Conservation (phyloP, 352 stramenopile species). For the Phytopythium vexans region DNA sequence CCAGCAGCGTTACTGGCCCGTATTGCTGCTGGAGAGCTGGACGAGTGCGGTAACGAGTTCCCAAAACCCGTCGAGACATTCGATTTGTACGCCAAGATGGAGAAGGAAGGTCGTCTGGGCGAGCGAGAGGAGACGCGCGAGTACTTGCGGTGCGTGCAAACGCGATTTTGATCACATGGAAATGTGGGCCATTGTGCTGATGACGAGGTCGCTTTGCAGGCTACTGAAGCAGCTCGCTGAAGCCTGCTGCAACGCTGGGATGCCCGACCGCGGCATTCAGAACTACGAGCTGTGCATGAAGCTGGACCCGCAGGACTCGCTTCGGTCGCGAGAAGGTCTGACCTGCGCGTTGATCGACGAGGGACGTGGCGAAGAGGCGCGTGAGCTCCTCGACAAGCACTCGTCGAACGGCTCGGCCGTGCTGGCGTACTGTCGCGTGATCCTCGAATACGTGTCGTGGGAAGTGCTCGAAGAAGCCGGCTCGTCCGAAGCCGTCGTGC, state of each 20-base stretch:
- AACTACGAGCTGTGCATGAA: slow-evolving; percentile 81
- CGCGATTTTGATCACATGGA: not conserved
- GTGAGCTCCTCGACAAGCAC: slow-evolving; percentile 66
- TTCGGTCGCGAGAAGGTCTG: slow-evolving; percentile 65
- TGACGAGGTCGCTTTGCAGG: slow-evolving; percentile 2
- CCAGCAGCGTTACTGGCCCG: slow-evolving; percentile 67
- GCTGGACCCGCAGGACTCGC: slow-evolving; percentile 59
- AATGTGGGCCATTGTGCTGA: not conserved
- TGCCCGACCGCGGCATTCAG: slow-evolving; percentile 75
- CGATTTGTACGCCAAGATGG: slow-evolving; percentile 62
- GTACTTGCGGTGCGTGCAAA: slow-evolving; percentile 47
- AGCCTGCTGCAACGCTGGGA: slow-evolving; percentile 65
- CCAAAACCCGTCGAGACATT: slow-evolving; percentile 71
- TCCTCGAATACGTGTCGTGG: slow-evolving; percentile 88
- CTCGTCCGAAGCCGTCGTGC: slow-evolving; percentile 76
- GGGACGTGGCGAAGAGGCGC: slow-evolving; percentile 66
- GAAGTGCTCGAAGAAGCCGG: slow-evolving; percentile 82
- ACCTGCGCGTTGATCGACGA: slow-evolving; percentile 79
- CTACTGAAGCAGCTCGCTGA: slow-evolving; percentile 71
- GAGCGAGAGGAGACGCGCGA: slow-evolving; percentile 62
- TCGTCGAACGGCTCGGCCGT: slow-evolving; percentile 49
- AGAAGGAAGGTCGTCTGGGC: slow-evolving; percentile 47
- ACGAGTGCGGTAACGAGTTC: slow-evolving; percentile 75
- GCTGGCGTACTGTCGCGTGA: slow-evolving; percentile 78
- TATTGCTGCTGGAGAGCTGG: slow-evolving; percentile 75